Percentiles rank a stretch among this genome's conserved stretches.
Conservation (phyloP, 176 grass and related monocot species). For the Zoysia japonica region DNA sequence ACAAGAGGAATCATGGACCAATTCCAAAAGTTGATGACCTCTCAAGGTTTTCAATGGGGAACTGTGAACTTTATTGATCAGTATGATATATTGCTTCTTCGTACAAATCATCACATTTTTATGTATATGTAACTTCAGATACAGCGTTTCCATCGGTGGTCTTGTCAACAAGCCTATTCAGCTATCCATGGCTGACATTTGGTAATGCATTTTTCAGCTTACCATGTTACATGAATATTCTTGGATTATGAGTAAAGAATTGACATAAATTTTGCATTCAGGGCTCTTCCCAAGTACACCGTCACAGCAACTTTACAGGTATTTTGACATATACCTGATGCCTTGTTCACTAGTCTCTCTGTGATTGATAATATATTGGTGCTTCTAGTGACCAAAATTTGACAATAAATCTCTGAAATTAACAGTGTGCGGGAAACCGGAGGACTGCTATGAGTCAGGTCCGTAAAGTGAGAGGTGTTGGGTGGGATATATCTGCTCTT, state of each 20-base stretch:
- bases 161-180: constrained; percentile 71
- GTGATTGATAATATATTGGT: constrained; percentile 7
- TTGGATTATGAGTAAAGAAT: constrained; percentile 23
- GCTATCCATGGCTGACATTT: constrained; percentile 77
- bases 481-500: constrained; percentile 87
- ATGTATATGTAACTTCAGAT: constrained; percentile 54
- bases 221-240: constrained; percentile 2
- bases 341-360: constrained; percentile 15
- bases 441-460: constrained; percentile 92
- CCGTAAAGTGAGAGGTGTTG: constrained; percentile 88
- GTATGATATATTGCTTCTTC: not conserved
- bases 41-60: constrained; percentile 48
- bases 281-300: constrained; percentile 87
- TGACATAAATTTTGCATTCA: constrained; percentile 47
- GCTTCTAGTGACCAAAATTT: not conserved
- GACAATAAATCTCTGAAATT: constrained; percentile 14
- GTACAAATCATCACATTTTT: constrained; percentile 20
- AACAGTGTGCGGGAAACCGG: constrained; percentile 93
- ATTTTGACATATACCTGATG: not conserved
- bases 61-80: not conserved
- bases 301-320: constrained; percentile 95
- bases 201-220: constrained; percentile 47
- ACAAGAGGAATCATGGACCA: constrained; percentile 97
- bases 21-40: constrained; percentile 86
- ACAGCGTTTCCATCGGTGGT: constrained; percentile 69